Conservation (phyloP, 2,329 filamentous ascomycete genomes). For the Diaporthe ampelina region DNA sequence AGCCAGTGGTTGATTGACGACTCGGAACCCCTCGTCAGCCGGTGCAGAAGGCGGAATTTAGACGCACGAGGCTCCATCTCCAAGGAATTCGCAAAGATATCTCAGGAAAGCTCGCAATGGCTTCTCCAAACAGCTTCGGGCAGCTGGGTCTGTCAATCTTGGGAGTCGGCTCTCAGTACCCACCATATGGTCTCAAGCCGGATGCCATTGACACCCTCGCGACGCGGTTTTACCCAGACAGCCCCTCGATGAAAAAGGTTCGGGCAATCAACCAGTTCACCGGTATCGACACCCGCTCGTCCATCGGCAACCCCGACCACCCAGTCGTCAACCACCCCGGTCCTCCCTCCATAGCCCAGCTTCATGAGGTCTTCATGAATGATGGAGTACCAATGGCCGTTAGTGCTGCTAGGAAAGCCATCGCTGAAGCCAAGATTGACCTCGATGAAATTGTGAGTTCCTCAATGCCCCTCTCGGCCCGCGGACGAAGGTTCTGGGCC, state of each 20-base stretch:
- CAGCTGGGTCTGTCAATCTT: constrained; percentile 72
- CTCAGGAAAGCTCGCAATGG: constrained; percentile 51
- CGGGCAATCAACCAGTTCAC: constrained; percentile 75
- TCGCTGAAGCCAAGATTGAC: constrained; percentile 66
- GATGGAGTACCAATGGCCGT: constrained; percentile 72
- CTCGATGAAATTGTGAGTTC: constrained; percentile 59
- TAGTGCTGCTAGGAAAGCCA: constrained; percentile 66
- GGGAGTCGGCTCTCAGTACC: constrained; percentile 72
- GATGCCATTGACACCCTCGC: constrained; percentile 66
- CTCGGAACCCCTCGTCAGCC: neutral
- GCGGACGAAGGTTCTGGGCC: neutral
- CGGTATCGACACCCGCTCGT: constrained; percentile 72
- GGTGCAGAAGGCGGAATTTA: neutral
- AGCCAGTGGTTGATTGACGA: neutral
- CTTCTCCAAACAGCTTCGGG: constrained; percentile 57
- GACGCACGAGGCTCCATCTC: neutral
- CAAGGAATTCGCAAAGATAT: neutral
- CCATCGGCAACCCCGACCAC: constrained; percentile 72
- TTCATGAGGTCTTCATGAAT: constrained; percentile 68
- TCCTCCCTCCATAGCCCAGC: constrained; percentile 67
- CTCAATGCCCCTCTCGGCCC: neutral
- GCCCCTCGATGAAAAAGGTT: constrained; percentile 73
- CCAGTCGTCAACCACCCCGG: constrained; percentile 70
- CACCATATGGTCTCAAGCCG: constrained; percentile 66
- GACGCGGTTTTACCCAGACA: constrained; percentile 64